Conservation (phyloP, 2,329 filamentous ascomycete species). For the Cryphonectria carpinicola region DNA sequence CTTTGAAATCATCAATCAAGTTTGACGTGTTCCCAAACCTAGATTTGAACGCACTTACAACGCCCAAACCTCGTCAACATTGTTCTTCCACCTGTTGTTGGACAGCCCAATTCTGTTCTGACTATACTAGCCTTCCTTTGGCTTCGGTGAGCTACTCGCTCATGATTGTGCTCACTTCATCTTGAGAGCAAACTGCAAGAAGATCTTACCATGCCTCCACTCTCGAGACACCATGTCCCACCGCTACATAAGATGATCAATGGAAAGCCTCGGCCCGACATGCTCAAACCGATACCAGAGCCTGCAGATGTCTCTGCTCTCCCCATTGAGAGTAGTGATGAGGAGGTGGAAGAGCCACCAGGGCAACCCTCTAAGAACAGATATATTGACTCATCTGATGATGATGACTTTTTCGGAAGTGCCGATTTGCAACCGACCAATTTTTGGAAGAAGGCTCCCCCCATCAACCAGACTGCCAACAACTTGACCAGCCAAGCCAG, state of each 20-base stretch:
- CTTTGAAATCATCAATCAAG: background rate
- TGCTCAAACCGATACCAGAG: slow-evolving; percentile 22
- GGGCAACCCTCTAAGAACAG: slow-evolving; percentile 1
- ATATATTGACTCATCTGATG: slow-evolving; percentile 29
- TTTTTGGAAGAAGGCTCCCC: slow-evolving; percentile 34
- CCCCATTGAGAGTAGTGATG: slow-evolving; percentile 34
- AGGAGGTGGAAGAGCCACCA: slow-evolving; percentile 31
- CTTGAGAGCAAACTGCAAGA: background rate
- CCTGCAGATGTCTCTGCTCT: slow-evolving; percentile 33
- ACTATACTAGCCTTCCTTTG: background rate
- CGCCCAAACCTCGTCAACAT: background rate
- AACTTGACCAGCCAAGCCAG: background rate
- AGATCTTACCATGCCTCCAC: background rate
- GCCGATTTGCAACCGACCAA: slow-evolving; percentile 41
- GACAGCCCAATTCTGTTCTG: background rate
- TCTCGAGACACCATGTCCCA: background rate
- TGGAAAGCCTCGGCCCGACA: slow-evolving; percentile 20
- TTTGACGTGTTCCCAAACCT: background rate
- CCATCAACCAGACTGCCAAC: slow-evolving; percentile 12
- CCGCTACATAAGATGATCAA: slow-evolving; percentile 19
- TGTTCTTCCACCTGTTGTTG: background rate
- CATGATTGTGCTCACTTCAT: background rate
- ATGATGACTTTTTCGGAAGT: slow-evolving; percentile 32
- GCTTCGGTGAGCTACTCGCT: background rate
- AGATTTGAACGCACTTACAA: background rate